Evolutionary conservation across 495 filamentous ascomycete genomes (phyloP).

Genomic region (Aspergillus panamensis): DNA sequence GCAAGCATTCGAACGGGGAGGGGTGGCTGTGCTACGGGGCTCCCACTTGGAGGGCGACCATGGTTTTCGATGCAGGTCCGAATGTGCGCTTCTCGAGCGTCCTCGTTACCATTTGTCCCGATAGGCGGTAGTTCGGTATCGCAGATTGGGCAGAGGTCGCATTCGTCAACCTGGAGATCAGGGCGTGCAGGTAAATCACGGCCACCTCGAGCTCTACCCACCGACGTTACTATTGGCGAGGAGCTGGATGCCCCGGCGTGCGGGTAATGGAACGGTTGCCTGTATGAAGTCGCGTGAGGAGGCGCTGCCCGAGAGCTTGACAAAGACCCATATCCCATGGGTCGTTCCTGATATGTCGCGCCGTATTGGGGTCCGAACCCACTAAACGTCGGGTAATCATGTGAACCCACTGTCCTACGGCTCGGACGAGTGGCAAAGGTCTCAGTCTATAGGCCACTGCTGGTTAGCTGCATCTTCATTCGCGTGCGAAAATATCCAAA

Average conservation of each 20-base stretch:
- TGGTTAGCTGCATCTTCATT: conserved; percentile 2
- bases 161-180: conserved; percentile 56
- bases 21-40: conserved; percentile 24
- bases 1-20: conserved; percentile 50
- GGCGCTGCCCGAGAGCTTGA: conserved; percentile 11
- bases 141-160: conserved; percentile 91
- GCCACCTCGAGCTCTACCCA: conserved; percentile 18
- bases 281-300: conserved; percentile 13
- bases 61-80: conserved; percentile 63
- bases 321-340: conserved; percentile 22
- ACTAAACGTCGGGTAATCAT: conserved; percentile 20
- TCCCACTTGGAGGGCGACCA: conserved; percentile 24
- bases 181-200: conserved; percentile 26
- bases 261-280: conserved; percentile 19
- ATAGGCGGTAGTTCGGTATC: conserved; percentile 69
- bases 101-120: conserved; percentile 54
- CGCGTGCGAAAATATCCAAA: not conserved
- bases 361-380: conserved; percentile 18
- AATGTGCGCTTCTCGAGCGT: conserved; percentile 71
- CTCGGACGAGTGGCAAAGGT: conserved; percentile 13
- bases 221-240: conserved; percentile 4
- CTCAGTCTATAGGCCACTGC: conserved; percentile 13
- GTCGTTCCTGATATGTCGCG: conserved; percentile 25
- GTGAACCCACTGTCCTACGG: conserved; percentile 27
- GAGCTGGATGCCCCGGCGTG: conserved; percentile 3